Evolutionary conservation across 352 stramenopile genomes (phyloP).

Genomic region (Globisporangium recalcitrans): DNA sequence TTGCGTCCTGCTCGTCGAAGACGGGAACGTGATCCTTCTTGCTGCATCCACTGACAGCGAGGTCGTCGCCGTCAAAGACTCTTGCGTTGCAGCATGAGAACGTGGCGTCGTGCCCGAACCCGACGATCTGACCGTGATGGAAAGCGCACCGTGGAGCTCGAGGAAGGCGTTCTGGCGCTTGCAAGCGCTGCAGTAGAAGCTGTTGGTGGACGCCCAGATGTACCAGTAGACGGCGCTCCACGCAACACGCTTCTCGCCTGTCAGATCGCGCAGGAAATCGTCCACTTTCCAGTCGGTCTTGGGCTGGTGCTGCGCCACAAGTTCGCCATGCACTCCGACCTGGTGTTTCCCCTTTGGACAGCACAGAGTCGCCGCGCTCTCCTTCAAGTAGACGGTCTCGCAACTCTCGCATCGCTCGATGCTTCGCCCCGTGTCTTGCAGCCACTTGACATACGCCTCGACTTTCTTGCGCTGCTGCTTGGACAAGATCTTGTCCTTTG

Average conservation of each 20-base stretch:
- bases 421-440: slow-evolving; percentile 19
- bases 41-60: slow-evolving; percentile 38
- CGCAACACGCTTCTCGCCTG: slow-evolving; percentile 32
- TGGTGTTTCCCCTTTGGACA: slow-evolving; percentile 35
- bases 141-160: slow-evolving; percentile 38
- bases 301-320: slow-evolving; percentile 38
- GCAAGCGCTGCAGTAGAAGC: slow-evolving; percentile 51
- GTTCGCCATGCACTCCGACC: slow-evolving; percentile 43
- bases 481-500: slow-evolving; percentile 84
- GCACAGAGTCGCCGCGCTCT: slow-evolving; percentile 18
- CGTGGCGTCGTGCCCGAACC: slow-evolving; percentile 32
- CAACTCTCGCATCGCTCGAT: slow-evolving; percentile 46
- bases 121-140: slow-evolving; percentile 38
- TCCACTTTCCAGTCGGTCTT: slow-evolving; percentile 42
- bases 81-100: slow-evolving; percentile 45
- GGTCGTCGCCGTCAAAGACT: slow-evolving; percentile 47
- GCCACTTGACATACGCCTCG: slow-evolving; percentile 38
- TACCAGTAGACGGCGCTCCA: slow-evolving; percentile 81
- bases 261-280: slow-evolving; percentile 35
- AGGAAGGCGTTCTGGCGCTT: slow-evolving; percentile 34
- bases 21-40: slow-evolving; percentile 29
- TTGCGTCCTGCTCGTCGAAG: slow-evolving; percentile 6
- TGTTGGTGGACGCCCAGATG: slow-evolving; percentile 62
- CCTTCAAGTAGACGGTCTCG: slow-evolving; percentile 34
- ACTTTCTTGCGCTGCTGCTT: slow-evolving; percentile 85